Base-by-base conservation (phyloP, 1,284 basidiomycete genomes). In the Retiboletus flavoniger region DNA sequence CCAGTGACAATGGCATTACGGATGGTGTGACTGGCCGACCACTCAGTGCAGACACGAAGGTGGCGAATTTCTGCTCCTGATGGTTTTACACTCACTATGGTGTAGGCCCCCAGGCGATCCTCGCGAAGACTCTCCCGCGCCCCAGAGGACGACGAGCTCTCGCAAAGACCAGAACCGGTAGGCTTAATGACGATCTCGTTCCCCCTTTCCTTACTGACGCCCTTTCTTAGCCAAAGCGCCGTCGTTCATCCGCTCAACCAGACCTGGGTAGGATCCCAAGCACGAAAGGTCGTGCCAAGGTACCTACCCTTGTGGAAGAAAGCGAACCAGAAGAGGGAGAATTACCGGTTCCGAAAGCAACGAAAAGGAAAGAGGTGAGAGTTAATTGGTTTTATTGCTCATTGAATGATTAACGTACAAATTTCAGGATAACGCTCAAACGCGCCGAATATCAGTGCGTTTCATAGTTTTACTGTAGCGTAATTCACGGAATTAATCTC, bases 1-100 rank as follows among this genome's bases (percentile, higher is more conserved):
- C 90, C 4, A 91, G 89, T 63, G 85, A 89, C 54, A 84, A 89
- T 57, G 90, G 90, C 4, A 92, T 93, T 55, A 82, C 75, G 39
- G 87, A 93, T 68, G 91, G 89, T 26, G 60, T 84, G 19, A 92
- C 90, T 13, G 91, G 91, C 14, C 72, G 78, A 65, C 84, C 78
- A 35, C 68, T 91, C 51, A 69, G 51, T 48, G 75, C 72, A 56
- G 77, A 74, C 54, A 66, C 72, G 45, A 79, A 78, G 73, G 84
- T 81, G 55, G 73, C 24, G 19, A 43, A 53, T 38, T 49, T 48
- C 47, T 41, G 2, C 31, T 50, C 51, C 35, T 47, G 35, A 44
- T 47, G 39, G n/a, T 16, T 39, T 50, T 50, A 35, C n/a, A 17
- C 51, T 68, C 48, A 69, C 49, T 31, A 41, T 51, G 7, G 16